Percentiles rank a stretch among this genome's conserved stretches.
Conservation (phyloP, 345 rosid species). For the Corchorus capsularis region DNA sequence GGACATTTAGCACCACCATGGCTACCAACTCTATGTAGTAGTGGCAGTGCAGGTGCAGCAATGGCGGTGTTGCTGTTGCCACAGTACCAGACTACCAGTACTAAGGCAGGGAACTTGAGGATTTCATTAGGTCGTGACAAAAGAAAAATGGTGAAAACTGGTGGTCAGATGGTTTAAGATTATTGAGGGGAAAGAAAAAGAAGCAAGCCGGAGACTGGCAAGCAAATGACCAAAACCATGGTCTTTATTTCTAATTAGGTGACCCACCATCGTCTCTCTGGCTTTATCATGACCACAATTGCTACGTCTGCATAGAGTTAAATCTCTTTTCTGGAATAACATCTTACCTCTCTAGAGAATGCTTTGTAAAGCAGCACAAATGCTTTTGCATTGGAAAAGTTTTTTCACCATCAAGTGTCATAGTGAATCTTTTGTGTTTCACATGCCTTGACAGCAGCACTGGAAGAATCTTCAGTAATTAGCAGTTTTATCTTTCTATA, state of each 20-base stretch:
- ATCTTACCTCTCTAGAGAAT: not conserved
- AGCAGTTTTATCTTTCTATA: not conserved
- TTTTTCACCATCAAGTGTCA: not conserved
- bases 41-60: too few species aligned
- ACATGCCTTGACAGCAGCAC: not conserved
- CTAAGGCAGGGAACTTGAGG: too few species aligned
- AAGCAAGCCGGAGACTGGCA: too few species aligned
- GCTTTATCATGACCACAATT: not conserved
- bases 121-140: not conserved
- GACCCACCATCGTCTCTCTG: not conserved
- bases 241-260: not conserved
- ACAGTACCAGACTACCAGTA: too few species aligned
- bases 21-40: not conserved
- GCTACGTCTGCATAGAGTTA: not conserved
- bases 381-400: not conserved
- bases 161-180: too few species aligned
- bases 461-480: slow-evolving; percentile 10
- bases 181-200: too few species aligned
- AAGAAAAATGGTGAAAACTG: not conserved
- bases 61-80: too few species aligned
- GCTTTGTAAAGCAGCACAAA: not conserved
- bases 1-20: not conserved
- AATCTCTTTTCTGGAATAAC: slow-evolving; percentile 2
- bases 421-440: not conserved
- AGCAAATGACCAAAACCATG: not conserved